A percentile compares a stretch with the other conserved stretches of the same genome.
Conservation (phyloP, 805 yeast genomes). For the Metschnikowia kunwiensis region DNA sequence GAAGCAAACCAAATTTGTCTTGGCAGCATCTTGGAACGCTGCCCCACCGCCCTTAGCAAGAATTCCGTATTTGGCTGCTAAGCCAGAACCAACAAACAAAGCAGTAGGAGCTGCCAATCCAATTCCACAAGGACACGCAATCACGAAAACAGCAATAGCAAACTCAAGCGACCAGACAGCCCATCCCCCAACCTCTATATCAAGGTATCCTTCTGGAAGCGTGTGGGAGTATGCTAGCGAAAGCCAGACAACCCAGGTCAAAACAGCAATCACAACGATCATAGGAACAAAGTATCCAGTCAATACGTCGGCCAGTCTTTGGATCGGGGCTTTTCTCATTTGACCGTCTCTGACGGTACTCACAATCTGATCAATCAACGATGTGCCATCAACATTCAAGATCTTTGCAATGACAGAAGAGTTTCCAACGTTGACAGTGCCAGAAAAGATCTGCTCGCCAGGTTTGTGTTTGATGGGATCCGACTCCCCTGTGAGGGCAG, state of each 20-base stretch:
- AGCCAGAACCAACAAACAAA: constrained; percentile 71
- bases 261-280: constrained; percentile 55
- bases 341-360: constrained; percentile 72
- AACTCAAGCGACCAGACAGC: constrained; percentile 73
- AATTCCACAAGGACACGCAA: constrained; percentile 85
- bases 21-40: constrained; percentile 75
- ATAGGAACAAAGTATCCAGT: constrained; percentile 75
- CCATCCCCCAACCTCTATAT: constrained; percentile 72
- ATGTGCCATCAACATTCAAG: constrained; percentile 57
- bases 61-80: constrained; percentile 75
- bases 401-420: constrained; percentile 53
- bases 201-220: constrained; percentile 54
- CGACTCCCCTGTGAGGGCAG: constrained; percentile 62
- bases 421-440: constrained; percentile 64
- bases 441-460: constrained; percentile 72
- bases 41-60: constrained; percentile 79
- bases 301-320: constrained; percentile 61
- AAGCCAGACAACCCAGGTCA: constrained; percentile 71
- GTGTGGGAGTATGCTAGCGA: constrained; percentile 51
- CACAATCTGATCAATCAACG: constrained; percentile 68
- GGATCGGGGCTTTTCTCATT: constrained; percentile 68
- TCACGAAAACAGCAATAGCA: constrained; percentile 74
- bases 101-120: constrained; percentile 88
- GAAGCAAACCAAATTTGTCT: constrained; percentile 61
- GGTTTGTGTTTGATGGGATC: constrained; percentile 51